Evolutionary conservation across 2,329 filamentous ascomycete species (phyloP), one percentile per base, ranked within the genome.

Genomic region (Colletotrichum scovillei): DNA sequence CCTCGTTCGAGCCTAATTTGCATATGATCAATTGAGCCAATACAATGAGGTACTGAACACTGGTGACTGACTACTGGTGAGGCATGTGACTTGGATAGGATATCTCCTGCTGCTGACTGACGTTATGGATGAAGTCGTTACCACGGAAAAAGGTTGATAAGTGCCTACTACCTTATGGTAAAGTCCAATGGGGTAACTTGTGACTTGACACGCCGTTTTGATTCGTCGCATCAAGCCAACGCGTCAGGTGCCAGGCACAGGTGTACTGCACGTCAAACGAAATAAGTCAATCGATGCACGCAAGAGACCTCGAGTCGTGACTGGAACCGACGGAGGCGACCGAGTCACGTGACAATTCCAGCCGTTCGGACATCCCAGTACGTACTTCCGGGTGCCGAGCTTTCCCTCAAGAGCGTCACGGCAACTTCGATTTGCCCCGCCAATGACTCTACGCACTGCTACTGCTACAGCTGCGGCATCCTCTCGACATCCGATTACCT

Each of bases 401-500:
- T 73, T 63, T 60, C 60, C 60, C 69, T 63, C 57, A 62, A 62
- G 67, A 79, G 76, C 77, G 76, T 81, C 78, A 80, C 79, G 75
- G 67, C 71, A 42, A 64, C 55, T 63, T 65, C 38, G 67, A 81
- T 79, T 80, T 80, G 81, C 81, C 81, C 81, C 81, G 79, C 80
- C 75, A 77, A 78, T 81, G 80, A 82, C 80, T 82, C 80, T 75
- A 55, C 63, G 74, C 78, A 76, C 74, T 78, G 79, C 75, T 77
- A 76, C 75, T 76, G 77, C 75, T 78, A 49, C 42, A 49, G 76
- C 76, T 78, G 72, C 78, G 76, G 38, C 70, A 53, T 73, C 79
- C 81, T 80, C 78, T 81, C 80, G 77, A 76, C 77, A 77, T 80
- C 76, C 80, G 73, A 77, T 81, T 79, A 80, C 81, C 74, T 80